Percentiles rank a stretch among this genome's conserved stretches.
phyloP scores from a whole-genome alignment of 495 filamentous ascomycete species.

The Tricharina praecox region DNA sequence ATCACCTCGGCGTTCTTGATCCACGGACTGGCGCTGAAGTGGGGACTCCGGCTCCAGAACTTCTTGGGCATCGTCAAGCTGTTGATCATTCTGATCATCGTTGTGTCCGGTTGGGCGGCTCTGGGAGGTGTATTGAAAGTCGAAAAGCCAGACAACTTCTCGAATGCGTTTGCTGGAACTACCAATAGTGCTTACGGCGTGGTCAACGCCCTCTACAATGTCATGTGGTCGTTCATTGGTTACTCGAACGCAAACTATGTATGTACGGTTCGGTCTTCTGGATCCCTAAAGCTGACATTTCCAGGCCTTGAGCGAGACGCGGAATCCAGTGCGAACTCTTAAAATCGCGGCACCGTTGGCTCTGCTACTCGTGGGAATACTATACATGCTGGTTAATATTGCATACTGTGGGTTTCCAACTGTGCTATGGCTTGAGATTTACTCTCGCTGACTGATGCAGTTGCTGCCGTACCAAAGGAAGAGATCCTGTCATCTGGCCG shows the following conservation, averaged over 20 bases:
- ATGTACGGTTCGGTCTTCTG: constrained; percentile 31
- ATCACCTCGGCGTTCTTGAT: constrained; percentile 44
- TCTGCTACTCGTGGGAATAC: constrained; percentile 40
- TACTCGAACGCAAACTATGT: constrained; percentile 55
- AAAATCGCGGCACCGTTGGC: constrained; percentile 47
- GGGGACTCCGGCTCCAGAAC: constrained; percentile 50
- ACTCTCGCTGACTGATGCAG: constrained; percentile 36
- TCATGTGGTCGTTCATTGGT: constrained; percentile 33
- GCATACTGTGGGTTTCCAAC: constrained; percentile 64
- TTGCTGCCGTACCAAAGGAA: constrained; percentile 31
- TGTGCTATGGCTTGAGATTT: no score
- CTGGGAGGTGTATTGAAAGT: constrained; percentile 38
- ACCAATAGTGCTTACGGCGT: constrained; percentile 30
- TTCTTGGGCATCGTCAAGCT: constrained; percentile 52
- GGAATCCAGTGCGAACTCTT: constrained; percentile 45
- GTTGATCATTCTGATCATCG: constrained; percentile 45
- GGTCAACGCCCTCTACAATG: constrained; percentile 34
- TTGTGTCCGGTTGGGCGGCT: constrained; percentile 29
- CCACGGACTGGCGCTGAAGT: constrained; percentile 43
- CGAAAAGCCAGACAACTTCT: constrained; percentile 44
- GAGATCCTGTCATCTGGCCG: constrained; percentile 1
- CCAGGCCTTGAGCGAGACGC: constrained; percentile 37
- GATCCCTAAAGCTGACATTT: not conserved
- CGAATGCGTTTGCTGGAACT: constrained; percentile 31
- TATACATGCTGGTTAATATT: constrained; percentile 55